Evolutionary conservation across 176 grass and related monocot genomes (phyloP), one percentile per base, ranked within the genome.

Genomic region (Lolium rigidum): DNA sequence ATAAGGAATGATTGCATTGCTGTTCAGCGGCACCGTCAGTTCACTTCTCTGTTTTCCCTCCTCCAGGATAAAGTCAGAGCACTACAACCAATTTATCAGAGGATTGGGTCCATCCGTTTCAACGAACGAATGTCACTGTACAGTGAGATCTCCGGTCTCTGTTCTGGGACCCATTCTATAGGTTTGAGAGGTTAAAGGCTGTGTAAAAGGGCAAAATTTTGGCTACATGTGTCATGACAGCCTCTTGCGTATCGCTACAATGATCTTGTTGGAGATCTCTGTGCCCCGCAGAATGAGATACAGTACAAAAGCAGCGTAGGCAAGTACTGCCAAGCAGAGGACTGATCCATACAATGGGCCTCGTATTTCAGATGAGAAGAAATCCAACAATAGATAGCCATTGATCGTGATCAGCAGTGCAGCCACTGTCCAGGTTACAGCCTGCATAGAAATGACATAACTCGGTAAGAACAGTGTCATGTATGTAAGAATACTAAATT

Each of bases 371-470:
- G 87, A 92, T 46, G 92, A 94, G 86, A 91, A 91, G 82, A 99
- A 99, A 78, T 96, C 97, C 82, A 99, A 48, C 89, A 99, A 81
- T 25, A 99, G 90, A 70, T 96, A 96, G 18, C 90, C 90, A 1
- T 99, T 99, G 86, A 99, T 96, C 35, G 86, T 90, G 59, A 99
- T 96, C 61, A 99, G 67, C 14, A 96, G 76, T n/a, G 94, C 78
- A 2, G 94, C 92, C 10, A 99, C 94, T 10, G 87, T 95, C 97
- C 97, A 99, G 13, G 94, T 96, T 77, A 96, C 79, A 59, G 89
- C 91, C 97, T 99, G 81, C 76, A 60, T 66, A 77, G 85, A 83
- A 55, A 83, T 62, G 54, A 3, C 51, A 55, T 0, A 73, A 28
- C 9, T 15, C 0, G 37, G 41, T 80, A 7, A 76, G 80, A 51